phyloP scores from a whole-genome alignment of 2,329 filamentous ascomycete species.

The Neopestalotiopsis rosae region DNA sequence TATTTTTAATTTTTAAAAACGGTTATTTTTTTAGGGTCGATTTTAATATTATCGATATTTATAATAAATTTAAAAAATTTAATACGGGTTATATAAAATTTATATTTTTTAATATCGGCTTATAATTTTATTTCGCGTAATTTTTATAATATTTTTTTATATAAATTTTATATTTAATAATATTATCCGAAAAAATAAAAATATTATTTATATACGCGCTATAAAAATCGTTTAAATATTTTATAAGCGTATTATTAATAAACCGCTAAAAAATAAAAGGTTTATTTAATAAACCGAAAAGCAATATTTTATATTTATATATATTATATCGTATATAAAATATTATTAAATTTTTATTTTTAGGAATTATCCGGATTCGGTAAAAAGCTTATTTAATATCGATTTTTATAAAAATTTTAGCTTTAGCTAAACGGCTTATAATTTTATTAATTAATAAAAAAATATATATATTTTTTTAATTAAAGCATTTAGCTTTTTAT shows the following conservation, averaged over 20 bases:
- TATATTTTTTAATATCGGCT: neutral
- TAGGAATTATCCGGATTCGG: neutral
- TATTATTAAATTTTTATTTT: constrained; percentile 7
- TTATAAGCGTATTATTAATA: constrained; percentile 15
- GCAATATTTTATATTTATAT: constrained; percentile 19
- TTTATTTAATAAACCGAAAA: constrained; percentile 13
- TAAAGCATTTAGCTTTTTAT: constrained; percentile 11
- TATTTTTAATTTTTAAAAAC: constrained; percentile 9
- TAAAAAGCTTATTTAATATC: constrained; percentile 17
- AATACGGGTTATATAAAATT: neutral
- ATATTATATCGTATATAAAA: constrained; percentile 6
- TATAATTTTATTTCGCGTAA: neutral
- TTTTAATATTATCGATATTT: neutral
- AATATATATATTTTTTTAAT: constrained; percentile 9
- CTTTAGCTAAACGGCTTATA: constrained; percentile 1
- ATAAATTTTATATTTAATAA: neutral
- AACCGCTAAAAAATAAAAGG: constrained; percentile 14
- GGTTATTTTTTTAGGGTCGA: neutral
- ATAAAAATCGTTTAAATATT: constrained; percentile 18
- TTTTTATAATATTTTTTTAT: neutral
- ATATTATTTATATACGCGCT: constrained; percentile 19
- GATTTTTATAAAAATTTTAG: constrained; percentile 18
- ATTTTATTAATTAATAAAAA: constrained; percentile 18
- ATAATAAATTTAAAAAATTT: constrained; percentile 3
- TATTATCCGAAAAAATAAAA: constrained; percentile 10